A percentile compares a stretch with the other conserved stretches of the same genome.
These are phyloP conservation scores for Eucalyptus marginata DNA, from an alignment of 345 rosid genomes.

Conservation along the genomic window DNA sequence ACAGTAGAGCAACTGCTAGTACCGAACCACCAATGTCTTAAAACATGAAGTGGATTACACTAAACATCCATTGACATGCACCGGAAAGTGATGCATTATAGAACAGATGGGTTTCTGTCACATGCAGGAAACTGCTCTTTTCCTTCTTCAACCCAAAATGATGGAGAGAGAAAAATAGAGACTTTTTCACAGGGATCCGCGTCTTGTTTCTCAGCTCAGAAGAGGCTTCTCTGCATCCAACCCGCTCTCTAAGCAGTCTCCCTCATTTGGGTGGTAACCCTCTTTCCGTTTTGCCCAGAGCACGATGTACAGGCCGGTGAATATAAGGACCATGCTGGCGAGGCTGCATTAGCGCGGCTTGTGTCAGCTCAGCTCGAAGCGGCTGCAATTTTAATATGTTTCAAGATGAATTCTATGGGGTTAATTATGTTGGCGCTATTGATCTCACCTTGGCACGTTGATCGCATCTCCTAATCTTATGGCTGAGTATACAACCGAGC, in stretches of 20 bases:
- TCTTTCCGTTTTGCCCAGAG: slow-evolving; percentile 96
- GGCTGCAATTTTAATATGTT: neutral
- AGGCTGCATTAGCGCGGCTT: slow-evolving; percentile 26
- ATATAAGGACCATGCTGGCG: slow-evolving; percentile 79
- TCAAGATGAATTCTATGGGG: neutral
- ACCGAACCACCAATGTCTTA: neutral
- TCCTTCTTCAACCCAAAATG: no score
- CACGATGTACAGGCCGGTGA: slow-evolving; percentile 65
- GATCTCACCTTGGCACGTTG: slow-evolving; percentile 52
- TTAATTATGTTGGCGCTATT: neutral
- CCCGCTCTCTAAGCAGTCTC: slow-evolving; percentile 24
- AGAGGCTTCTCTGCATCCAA: slow-evolving; percentile 56
- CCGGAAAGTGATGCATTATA: neutral
- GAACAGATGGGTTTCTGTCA: neutral
- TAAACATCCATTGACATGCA: neutral
- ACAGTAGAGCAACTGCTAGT: neutral
- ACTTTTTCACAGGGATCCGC: neutral
- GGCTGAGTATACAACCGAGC: slow-evolving; percentile 49
- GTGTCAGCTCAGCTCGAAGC: neutral
- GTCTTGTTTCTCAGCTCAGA: slow-evolving; percentile 21
- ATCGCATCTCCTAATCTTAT: slow-evolving; percentile 50
- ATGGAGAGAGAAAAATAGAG: neutral
- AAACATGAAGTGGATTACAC: neutral
- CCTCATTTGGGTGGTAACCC: slow-evolving; percentile 2
- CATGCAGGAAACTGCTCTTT: neutral